Percentiles rank a stretch among this genome's conserved stretches.
These are phyloP conservation scores for Lichtheimia ramosa DNA, from an alignment of 371 early-diverging fungal species.

Conservation along the genomic window DNA sequence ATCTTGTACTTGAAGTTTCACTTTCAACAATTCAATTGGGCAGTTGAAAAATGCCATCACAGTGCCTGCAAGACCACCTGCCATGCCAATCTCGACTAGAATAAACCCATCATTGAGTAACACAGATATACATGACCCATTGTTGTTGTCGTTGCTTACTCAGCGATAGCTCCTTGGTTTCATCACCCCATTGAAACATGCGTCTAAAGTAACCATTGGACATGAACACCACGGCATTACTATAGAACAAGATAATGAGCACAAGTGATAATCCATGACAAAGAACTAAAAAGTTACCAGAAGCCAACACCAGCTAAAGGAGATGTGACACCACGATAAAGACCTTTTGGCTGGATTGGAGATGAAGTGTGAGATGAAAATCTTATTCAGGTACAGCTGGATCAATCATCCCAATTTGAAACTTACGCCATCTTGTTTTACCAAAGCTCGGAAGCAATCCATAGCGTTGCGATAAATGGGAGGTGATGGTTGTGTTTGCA, in stretches of 20 bases:
- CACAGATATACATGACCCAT: neutral
- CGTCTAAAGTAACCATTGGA: constrained; percentile 77
- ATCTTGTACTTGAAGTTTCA: constrained; percentile 81
- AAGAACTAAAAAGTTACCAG: constrained; percentile 51
- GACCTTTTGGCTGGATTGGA: constrained; percentile 55
- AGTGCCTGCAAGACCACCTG: constrained; percentile 83
- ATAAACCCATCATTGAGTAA: neutral
- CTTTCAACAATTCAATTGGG: constrained; percentile 85
- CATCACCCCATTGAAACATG: constrained; percentile 58
- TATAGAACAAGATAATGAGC: constrained; percentile 14
- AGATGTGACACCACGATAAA: constrained; percentile 84
- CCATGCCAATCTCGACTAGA: constrained; percentile 61
- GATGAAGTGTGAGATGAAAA: neutral
- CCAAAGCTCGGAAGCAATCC: constrained; percentile 68
- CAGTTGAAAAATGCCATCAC: constrained; percentile 85
- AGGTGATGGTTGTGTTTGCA: constrained; percentile 76
- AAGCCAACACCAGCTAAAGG: constrained; percentile 88
- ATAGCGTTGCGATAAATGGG: constrained; percentile 72
- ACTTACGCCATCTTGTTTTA: constrained; percentile 77
- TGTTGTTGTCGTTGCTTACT: constrained; percentile 18
- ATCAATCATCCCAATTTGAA: too few relatives aligned
- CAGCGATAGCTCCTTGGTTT: constrained; percentile 41
- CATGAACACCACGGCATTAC: constrained; percentile 86
- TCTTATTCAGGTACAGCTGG: too few relatives aligned
- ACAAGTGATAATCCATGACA: neutral